Conservation (phyloP, 1,284 basidiomycete genomes). For the Cryptococcus sp. region DNA sequence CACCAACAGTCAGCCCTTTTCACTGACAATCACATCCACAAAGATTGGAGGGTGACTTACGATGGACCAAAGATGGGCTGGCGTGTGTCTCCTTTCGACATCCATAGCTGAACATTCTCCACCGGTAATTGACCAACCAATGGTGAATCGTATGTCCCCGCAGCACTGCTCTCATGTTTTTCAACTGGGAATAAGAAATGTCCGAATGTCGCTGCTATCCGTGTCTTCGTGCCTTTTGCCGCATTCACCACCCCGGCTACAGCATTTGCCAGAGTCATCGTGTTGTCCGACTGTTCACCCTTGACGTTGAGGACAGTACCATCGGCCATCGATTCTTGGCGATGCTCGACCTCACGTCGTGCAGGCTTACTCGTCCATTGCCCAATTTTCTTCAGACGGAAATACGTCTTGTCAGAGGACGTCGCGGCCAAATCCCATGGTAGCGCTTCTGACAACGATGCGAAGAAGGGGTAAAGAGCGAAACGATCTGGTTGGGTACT, state of each 20-base stretch:
- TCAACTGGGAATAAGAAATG: conserved; percentile 13
- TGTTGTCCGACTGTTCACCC: background rate
- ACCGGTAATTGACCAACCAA: conserved; percentile 15
- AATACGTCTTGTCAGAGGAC: conserved; percentile 5
- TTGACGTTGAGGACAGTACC: background rate
- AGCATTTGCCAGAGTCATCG: background rate
- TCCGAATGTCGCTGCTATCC: conserved; percentile 9
- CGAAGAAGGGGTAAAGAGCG: conserved; percentile 17
- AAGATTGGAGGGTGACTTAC: conserved; percentile 5
- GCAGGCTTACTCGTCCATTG: conserved; percentile 17
- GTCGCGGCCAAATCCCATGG: conserved; percentile 15
- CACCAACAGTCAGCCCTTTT: background rate
- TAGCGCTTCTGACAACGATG: conserved; percentile 15
- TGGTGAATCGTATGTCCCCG: conserved; percentile 13
- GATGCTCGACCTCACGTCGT: conserved; percentile 12
- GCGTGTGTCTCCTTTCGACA: background rate
- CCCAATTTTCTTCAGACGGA: conserved; percentile 13
- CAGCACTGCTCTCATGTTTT: conserved; percentile 5
- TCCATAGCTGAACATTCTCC: conserved; percentile 12
- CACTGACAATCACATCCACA: no score
- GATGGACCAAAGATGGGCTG: conserved; percentile 14
- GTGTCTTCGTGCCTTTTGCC: background rate
- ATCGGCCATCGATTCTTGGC: conserved; percentile 6
- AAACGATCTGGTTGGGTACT: conserved; percentile 1
- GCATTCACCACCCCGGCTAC: no score